These are phyloP conservation scores for Wickerhamomyces mucosus DNA, from an alignment of 805 yeast species.

Conservation along the genomic window DNA sequence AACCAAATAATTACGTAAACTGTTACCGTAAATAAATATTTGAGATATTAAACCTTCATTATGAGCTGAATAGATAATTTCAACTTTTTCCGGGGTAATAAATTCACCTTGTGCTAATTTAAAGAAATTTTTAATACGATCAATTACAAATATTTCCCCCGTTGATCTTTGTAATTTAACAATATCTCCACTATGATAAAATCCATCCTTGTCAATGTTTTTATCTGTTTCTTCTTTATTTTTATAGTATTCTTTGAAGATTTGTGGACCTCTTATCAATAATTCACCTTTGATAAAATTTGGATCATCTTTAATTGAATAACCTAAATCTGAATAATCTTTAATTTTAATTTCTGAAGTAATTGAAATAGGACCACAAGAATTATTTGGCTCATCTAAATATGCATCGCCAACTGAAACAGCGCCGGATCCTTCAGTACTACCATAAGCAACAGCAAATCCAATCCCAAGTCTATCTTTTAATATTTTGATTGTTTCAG, in stretches of 20 bases:
- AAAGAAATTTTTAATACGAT: conserved; percentile 60
- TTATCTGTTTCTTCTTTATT: conserved; percentile 13
- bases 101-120: conserved; percentile 46
- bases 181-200: conserved; percentile 50
- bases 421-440: conserved; percentile 51
- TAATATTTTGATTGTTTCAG: conserved; percentile 43
- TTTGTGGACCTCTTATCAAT: conserved; percentile 42
- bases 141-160: conserved; percentile 47
- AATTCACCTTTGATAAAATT: conserved; percentile 44
- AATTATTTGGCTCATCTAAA: conserved; percentile 33
- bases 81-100: conserved; percentile 56
- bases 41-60: conserved; percentile 35
- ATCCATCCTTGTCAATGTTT: conserved; percentile 37
- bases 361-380: conserved; percentile 41
- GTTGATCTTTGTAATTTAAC: conserved; percentile 30
- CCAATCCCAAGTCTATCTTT: conserved; percentile 38
- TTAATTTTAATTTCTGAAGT: conserved; percentile 40
- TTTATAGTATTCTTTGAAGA: conserved; percentile 22
- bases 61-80: conserved; percentile 39
- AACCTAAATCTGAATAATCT: conserved; percentile 51
- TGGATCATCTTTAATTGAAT: conserved; percentile 27
- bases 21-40: conserved; percentile 47
- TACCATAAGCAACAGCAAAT: conserved; percentile 49
- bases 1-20: conserved; percentile 37
- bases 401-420: conserved; percentile 24